Evolutionary conservation across 2,329 filamentous ascomycete genomes (phyloP), one percentile per base, ranked within the genome.

Genomic region (Fusarium fujikuroi): DNA sequence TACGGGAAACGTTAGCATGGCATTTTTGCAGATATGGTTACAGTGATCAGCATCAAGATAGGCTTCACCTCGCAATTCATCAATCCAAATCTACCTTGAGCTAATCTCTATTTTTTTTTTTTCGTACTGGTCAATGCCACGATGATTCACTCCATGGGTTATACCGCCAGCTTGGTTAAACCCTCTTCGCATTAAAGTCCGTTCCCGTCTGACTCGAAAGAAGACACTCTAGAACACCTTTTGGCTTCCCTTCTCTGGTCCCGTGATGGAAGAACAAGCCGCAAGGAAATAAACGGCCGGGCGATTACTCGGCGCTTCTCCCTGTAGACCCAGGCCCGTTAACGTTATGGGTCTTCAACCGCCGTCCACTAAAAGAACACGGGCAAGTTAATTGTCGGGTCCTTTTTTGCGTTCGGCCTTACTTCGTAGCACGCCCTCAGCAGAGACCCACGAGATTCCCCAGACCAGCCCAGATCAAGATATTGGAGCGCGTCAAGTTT

Each of bases 221-320:
- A 28, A 11, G 2, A 21, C 40, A 10, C 65, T 69, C 72, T 65
- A 63, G 68, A 69, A 69, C 67, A 47, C 30, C 30, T 32, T 32
- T 6, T 32, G 11, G 30, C 11, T 32, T 14, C 30, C 30, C 30
- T 32, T 14, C 12, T 32, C 30, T 32, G 30, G 67, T 63, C 60
- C 67, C 63, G 57, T 69, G 66, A 62, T 30, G 49, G 40, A 16
- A 12, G 11, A 32, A 37, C 49, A 19, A 37, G 50, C 50, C 50
- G 50, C 50, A 40, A 61, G 62, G 72, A 46, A 70, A 74, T 69
- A 61, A 74, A 72, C 73, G 74, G 74, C 70, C 79, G 80, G 80
- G 79, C 80, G 70, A 75, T 81, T 81, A 79, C 80, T 81, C 79
- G 80, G 80, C 80, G 80, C 80, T 81, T 81, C 79, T 81, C 58